Conservation (phyloP, 495 filamentous ascomycete species). For the Lasiosphaeria miniovina region DNA sequence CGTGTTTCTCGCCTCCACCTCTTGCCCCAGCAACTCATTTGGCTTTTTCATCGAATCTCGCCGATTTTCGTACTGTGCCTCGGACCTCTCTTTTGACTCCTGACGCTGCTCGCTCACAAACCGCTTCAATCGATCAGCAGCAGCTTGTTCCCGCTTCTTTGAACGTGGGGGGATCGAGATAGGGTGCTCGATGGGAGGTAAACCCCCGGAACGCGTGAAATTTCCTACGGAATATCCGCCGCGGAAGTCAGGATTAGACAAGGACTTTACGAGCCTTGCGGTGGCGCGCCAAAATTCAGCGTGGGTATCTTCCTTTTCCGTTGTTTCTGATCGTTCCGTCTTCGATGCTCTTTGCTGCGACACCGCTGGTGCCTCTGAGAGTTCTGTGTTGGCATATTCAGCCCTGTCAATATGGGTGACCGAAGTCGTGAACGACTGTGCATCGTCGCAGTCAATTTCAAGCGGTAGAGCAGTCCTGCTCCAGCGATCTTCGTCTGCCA, state of each 20-base stretch:
- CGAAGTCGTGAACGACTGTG: constrained; percentile 25
- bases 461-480: constrained; percentile 33
- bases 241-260: constrained; percentile 10
- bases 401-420: constrained; percentile 19
- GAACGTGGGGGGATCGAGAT: constrained; percentile 26
- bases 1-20: too few species aligned
- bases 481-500: constrained; percentile 33
- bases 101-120: background rate
- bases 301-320: background rate
- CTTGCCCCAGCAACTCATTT: too few species aligned
- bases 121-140: background rate
- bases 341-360: too few species aligned
- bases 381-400: constrained; percentile 6
- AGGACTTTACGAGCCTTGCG: constrained; percentile 7
- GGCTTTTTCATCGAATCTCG: too few species aligned
- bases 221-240: background rate
- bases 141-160: constrained; percentile 15
- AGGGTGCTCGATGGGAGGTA: background rate
- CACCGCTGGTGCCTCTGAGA: too few species aligned
- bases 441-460: constrained; percentile 34
- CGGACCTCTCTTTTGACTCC: background rate
- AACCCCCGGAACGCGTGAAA: background rate
- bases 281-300: background rate
- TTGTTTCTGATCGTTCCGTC: background rate
- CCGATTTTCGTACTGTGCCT: background rate